Evolutionary conservation across 176 grass and related monocot species (phyloP).

Genomic region (Secale cereale): DNA sequence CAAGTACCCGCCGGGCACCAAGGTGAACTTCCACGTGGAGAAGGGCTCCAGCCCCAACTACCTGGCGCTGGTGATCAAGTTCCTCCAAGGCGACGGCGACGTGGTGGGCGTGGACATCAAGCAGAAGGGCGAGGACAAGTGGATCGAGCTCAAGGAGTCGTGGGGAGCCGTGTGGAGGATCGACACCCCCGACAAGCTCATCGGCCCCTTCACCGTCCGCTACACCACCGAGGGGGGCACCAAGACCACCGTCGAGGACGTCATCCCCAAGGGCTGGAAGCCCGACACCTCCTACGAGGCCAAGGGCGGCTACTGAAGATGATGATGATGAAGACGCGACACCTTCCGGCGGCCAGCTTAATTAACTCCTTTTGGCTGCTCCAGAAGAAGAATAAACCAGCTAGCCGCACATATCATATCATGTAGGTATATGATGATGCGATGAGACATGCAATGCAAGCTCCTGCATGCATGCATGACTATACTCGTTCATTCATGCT

Average conservation of each 20-base stretch:
- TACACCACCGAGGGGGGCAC: constrained; percentile 32
- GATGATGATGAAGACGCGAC: neutral
- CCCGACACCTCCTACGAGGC: neutral
- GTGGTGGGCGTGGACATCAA: constrained; percentile 38
- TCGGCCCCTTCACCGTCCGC: constrained; percentile 47
- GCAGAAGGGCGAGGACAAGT: constrained; percentile 22
- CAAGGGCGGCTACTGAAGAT: neutral
- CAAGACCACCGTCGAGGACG: constrained; percentile 10
- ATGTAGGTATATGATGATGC: neutral
- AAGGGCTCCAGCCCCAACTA: constrained; percentile 54
- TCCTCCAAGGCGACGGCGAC: constrained; percentile 44
- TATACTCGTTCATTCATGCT: too few species aligned
- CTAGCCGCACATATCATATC: too few species aligned
- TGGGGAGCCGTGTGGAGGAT: constrained; percentile 65
- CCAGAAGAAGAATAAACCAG: neutral
- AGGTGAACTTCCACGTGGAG: constrained; percentile 64
- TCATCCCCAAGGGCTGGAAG: constrained; percentile 53
- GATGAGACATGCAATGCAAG: neutral
- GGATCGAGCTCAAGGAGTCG: constrained; percentile 35
- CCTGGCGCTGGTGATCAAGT: constrained; percentile 41
- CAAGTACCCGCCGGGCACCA: constrained; percentile 42
- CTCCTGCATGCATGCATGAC: neutral
- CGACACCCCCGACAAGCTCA: constrained; percentile 27
- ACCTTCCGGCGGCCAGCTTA: neutral
- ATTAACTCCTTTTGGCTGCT: neutral